Percentiles rank a stretch among this genome's conserved stretches.
Evolutionary conservation across 2,329 filamentous ascomycete genomes (phyloP).

Genomic region (Plectosphaerella cucumerina): DNA sequence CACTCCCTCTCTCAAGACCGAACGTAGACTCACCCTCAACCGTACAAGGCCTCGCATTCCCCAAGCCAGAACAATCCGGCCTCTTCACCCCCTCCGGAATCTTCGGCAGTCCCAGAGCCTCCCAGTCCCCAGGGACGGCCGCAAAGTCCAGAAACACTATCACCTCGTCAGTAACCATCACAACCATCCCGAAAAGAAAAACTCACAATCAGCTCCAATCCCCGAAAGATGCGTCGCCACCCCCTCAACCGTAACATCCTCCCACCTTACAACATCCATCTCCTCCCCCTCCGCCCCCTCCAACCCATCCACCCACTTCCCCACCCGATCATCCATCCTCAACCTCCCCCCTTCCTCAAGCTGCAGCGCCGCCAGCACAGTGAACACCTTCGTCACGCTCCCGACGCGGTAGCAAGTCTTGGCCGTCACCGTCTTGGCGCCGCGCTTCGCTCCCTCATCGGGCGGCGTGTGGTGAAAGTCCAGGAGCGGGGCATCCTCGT

Average conservation of each 20-base stretch:
- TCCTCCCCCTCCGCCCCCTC: constrained; percentile 12
- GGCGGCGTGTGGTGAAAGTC: constrained; percentile 19
- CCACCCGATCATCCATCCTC: constrained; percentile 34
- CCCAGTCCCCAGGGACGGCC: constrained; percentile 21
- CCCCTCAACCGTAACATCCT: constrained; percentile 40
- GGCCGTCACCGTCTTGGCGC: constrained; percentile 19
- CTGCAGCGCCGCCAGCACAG: constrained; percentile 10
- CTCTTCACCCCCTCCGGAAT: constrained; percentile 20
- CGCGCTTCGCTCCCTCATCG: constrained; percentile 7
- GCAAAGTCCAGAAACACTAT: constrained; percentile 28
- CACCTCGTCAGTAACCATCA: constrained; percentile 1
- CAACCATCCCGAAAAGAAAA: background rate
- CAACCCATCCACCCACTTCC: constrained; percentile 38
- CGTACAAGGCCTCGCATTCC: constrained; percentile 24
- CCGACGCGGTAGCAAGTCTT: constrained; percentile 34
- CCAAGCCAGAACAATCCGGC: constrained; percentile 28
- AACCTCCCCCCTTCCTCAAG: constrained; percentile 5
- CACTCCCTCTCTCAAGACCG: background rate
- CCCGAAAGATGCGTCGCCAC: constrained; percentile 42
- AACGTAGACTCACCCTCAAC: constrained; percentile 15
- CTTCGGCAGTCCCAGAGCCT: constrained; percentile 24
- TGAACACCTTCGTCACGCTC: constrained; percentile 35
- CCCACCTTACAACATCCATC: constrained; percentile 35
- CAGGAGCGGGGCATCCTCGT: constrained; percentile 18
- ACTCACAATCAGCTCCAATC: constrained; percentile 30